A percentile compares a stretch with the other conserved stretches of the same genome.
These are phyloP conservation scores for Brettanomyces custersianus DNA, from an alignment of 805 yeast genomes.

Conservation along the genomic window DNA sequence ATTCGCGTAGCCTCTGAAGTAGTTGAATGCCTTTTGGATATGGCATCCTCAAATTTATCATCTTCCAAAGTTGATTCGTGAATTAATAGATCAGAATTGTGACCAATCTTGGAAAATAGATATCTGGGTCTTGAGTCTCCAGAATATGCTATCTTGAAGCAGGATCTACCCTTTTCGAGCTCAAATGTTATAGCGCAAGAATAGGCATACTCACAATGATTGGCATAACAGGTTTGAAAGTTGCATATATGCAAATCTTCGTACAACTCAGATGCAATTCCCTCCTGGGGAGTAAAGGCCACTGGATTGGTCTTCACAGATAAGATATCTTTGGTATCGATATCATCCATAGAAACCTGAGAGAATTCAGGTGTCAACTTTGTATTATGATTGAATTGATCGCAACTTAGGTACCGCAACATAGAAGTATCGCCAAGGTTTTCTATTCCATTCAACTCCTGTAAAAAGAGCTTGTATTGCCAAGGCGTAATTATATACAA, in stretches of 20 bases:
- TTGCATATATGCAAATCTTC: constrained; percentile 24
- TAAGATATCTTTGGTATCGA: constrained; percentile 15
- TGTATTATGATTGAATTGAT: constrained; percentile 20
- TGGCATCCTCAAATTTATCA: constrained; percentile 67
- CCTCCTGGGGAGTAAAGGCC: constrained; percentile 1
- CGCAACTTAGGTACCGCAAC: constrained; percentile 20
- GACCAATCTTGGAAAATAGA: constrained; percentile 54
- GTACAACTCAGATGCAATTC: constrained; percentile 1
- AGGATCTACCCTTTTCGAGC: constrained; percentile 10
- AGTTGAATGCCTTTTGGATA: constrained; percentile 77
- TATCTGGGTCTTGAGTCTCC: constrained; percentile 90
- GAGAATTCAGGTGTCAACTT: constrained; percentile 9
- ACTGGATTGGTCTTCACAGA: not conserved
- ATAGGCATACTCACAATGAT: constrained; percentile 81
- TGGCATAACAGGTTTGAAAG: constrained; percentile 61
- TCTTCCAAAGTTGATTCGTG: constrained; percentile 94
- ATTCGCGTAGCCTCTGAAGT: constrained; percentile 76
- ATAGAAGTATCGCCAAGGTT: constrained; percentile 9
- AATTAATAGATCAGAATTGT: constrained; percentile 59
- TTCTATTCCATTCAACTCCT: constrained; percentile 45
- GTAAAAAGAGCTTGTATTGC: constrained; percentile 57
- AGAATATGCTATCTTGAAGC: constrained; percentile 74
- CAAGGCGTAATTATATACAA: constrained; percentile 67
- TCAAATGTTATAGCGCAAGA: constrained; percentile 47
- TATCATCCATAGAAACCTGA: constrained; percentile 20